These are phyloP conservation scores for Pestalotiopsis sp. DNA, from an alignment of 2,329 filamentous ascomycete species.

Conservation along the genomic window DNA sequence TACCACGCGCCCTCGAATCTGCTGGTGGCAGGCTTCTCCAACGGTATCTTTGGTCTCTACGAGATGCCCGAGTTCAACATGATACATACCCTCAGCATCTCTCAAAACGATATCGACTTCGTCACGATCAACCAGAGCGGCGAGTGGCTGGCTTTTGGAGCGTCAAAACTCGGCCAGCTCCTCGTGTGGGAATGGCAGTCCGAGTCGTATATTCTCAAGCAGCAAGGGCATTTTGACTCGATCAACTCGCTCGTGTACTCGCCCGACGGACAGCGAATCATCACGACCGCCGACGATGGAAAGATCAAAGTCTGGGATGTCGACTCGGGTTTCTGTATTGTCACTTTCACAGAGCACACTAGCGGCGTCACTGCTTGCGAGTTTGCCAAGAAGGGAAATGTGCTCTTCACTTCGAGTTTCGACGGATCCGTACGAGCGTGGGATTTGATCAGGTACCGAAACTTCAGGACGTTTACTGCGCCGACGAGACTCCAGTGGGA, in stretches of 20 bases:
- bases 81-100: conserved; percentile 92
- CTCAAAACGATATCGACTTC: conserved; percentile 94
- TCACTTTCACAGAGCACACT: conserved; percentile 96
- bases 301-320: conserved; percentile 99
- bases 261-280: conserved; percentile 88
- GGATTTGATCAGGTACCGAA: conserved; percentile 94
- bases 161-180: conserved; percentile 92
- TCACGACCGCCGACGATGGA: conserved; percentile 93
- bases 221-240: conserved; percentile 95
- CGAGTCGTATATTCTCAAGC: conserved; percentile 97
- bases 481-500: conserved; percentile 91
- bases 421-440: conserved; percentile 94
- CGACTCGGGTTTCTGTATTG: conserved; percentile 94
- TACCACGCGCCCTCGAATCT: conserved; percentile 87
- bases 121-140: conserved; percentile 93
- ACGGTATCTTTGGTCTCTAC: conserved; percentile 90
- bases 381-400: conserved; percentile 93
- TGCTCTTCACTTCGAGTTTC: conserved; percentile 91
- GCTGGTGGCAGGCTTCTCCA: conserved; percentile 96
- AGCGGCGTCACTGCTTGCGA: conserved; percentile 93
- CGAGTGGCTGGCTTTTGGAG: conserved; percentile 96
- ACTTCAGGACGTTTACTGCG: conserved; percentile 96
- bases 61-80: conserved; percentile 95
- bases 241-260: conserved; percentile 95
- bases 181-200: conserved; percentile 99